Evolutionary conservation across 2,329 filamentous ascomycete species (phyloP), one percentile per base, ranked within the genome.

Genomic region (Ploettnerulaceae sp.): DNA sequence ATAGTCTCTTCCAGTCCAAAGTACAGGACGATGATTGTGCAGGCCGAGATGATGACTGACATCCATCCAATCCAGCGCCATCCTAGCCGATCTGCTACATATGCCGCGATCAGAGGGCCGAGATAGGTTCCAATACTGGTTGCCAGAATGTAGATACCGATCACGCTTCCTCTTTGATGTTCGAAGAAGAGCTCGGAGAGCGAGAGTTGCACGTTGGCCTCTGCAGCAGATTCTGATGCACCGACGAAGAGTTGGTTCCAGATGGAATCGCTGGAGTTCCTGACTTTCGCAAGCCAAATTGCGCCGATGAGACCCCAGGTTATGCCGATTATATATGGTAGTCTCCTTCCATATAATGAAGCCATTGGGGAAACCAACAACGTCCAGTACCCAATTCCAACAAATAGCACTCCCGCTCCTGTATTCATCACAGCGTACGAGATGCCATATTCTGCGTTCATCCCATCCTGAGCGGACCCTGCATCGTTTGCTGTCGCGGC

Each of bases 211-310:
- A 75, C 75, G 22, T 74, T 69, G 0, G 76, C 75, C 59, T 79
- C 76, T 2, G 73, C 75, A 32, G 74, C 74, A 7, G 73, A 69
- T 60, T 79, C 75, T 4, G 75, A 77, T 2, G 74, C 74, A 12
- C 76, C 76, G 2, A 79, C 73, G 45, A 79, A 78, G 2, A 79
- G 66, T 57, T 79, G 76, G 36, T 73, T 73, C 69, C 72, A 76
- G 45, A 78, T 70, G 2, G 73, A 70, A 47, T 76, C 73, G 12
- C 64, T 58, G 1, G 64, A 66, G 17, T 57, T 68, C 38, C 67
- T 55, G 8, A 73, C 65, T 18, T 64, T 63, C 7, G 74, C 74
- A 38, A 78, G 73, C 75, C 75, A 78, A 44, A 77, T 69, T 21
- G 71, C 70, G 2, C 75, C 76, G 15, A 72, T 65, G 5, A 77